Evolutionary conservation across 441 rosid species (phyloP), one percentile per base, ranked within the genome.

Genomic region (Biscutella laevigata): DNA sequence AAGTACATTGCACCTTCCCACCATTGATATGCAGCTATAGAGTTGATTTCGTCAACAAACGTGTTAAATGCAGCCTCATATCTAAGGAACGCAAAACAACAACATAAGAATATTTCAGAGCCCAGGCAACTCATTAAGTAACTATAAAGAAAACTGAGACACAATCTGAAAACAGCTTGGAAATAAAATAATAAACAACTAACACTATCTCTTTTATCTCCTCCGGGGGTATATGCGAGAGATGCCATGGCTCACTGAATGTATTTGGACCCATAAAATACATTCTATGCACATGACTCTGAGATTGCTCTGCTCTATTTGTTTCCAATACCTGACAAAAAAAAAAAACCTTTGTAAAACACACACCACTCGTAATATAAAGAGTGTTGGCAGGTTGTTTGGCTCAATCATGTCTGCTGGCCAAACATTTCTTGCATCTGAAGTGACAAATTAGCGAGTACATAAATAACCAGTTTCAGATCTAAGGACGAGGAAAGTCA

Each of bases 261-360:
- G 91, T 85, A 77, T 94, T 89, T 39, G 88, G 90, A 56, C 97
- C 99, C 94, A 85, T 84, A 70, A 94, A 89, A 73, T 89, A 94
- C 94, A 94, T 80, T 61, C 99, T 81, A 66, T 94, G 96, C 57
- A 94, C 84, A 55, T 94, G 99, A 75, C 84, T 79, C 69, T 90
- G 92, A 48, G 96, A 87, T 72, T 85, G 95, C 80, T 85, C 99
- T 48, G 84, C 99, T 73, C 97, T 87, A 66, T 89, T 89, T 52
- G 99, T 94, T 78, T 94, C 99, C 80, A 94, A 26, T 56, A 94
- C 99, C 99, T 94, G 71, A 40, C 57, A 17, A 17, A 17, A 17
- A 17, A 17, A 17, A 17, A 17, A 17, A 17, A 17, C 1, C 20
- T 17, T 17, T 17, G 20, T 17, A 17, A 17, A 17, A 17, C 20